Evolutionary conservation across 177 flowering plant genomes (phyloP).

Genomic region (Vitis hybrid): DNA sequence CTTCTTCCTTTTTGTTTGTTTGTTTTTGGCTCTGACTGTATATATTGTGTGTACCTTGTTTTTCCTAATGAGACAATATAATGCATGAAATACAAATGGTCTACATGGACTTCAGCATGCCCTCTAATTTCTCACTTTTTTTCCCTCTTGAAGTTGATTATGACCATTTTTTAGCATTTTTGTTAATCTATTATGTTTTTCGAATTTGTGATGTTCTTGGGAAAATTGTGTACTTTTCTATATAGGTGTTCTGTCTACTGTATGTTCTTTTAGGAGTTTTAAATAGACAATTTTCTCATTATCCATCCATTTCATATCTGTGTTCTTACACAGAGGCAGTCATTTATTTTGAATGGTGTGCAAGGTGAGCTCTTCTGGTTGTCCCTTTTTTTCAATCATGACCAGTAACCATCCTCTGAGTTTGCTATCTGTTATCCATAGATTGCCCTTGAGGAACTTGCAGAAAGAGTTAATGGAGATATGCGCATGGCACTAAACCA

Average conservation of each 20-base stretch:
- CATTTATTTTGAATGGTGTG: neutral
- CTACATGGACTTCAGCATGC: no score
- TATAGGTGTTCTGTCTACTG: no score
- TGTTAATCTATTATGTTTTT: neutral
- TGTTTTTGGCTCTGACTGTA: no score
- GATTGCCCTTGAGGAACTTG: slow-evolving; percentile 97
- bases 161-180: neutral
- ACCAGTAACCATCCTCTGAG: neutral
- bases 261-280: neutral
- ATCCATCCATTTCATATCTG: neutral
- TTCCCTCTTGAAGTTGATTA: no score
- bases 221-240: neutral
- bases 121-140: no score
- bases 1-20: no score
- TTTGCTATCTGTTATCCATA: slow-evolving; percentile 17
- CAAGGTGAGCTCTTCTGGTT: neutral
- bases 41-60: no score
- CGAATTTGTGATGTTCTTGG: neutral
- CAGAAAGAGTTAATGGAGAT: slow-evolving; percentile 92
- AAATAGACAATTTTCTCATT: neutral
- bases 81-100: no score
- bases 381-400: neutral
- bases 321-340: neutral
- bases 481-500: slow-evolving; percentile 96
- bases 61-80: no score